Evolutionary conservation across 225 moss, liverwort and hornwort species (phyloP), one percentile per base, ranked within the genome.

Genomic region (Sphagnum tenellum): DNA sequence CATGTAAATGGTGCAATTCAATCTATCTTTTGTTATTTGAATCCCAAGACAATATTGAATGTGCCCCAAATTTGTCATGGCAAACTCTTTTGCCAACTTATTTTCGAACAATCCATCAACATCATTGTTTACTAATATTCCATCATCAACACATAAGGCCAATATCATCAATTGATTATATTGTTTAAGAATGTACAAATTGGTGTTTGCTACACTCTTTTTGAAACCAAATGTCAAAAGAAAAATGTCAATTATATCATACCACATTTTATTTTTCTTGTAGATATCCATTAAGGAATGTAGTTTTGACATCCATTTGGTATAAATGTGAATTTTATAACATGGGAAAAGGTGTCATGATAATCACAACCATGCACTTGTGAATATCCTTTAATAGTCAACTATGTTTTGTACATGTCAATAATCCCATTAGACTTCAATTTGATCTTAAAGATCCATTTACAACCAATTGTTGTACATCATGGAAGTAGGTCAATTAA

Each of bases 391-490:
- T 63, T 63, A 48, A 45, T 3, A 4, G 3, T 45, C 48, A 63
- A 10, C 3, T 2, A 1, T 6, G 63, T 45, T 48, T 63, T 63
- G 63, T 63, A 63, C 48, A 4, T 63, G 45, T 63, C 63, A 45
- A 63, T 46, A 48, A 2, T 3, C 46, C 63, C 63, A 63, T 63
- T 45, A 45, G 3, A 45, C 63, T 48, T 45, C 5, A 63, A 45
- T 12, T 63, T 46, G 10, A 63, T 12, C 48, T 63, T 63, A 45
- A 63, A 63, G 10, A 63, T 48, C 63, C 63, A 63, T 63, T 63
- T 44, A 12, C 44, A 66, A 13, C 65, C 9, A 49, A 8, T 8
- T 11, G 50, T 49, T 49, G 2, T 6, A 46, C 64, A 3, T n/a
- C 12, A 46, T 64, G 47, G 4, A 47, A n/a, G 59, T 12, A 60